Evolutionary conservation across 345 rosid genomes (phyloP).

Genomic region (Draba incana): DNA sequence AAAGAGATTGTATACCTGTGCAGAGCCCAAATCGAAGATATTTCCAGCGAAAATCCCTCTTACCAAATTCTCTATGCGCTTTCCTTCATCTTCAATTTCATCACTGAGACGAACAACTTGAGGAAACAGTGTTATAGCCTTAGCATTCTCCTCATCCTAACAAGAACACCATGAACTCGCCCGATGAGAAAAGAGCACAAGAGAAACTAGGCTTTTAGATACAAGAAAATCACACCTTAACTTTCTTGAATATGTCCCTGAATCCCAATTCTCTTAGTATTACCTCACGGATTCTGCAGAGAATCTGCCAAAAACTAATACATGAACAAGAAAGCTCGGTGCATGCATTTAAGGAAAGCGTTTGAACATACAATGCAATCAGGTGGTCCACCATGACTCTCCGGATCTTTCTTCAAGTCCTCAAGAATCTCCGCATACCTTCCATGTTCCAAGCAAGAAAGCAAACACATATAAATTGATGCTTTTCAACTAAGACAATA

Average conservation of each 20-base stretch:
- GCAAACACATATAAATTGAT: neutral
- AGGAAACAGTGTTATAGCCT: conserved; percentile 84
- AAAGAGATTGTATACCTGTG: conserved; percentile 60
- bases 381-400: conserved; percentile 95
- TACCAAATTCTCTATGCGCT: conserved; percentile 71
- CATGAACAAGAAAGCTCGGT: conserved; percentile 20
- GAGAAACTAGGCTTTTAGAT: neutral
- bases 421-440: conserved; percentile 86
- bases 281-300: conserved; percentile 87
- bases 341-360: neutral
- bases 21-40: conserved; percentile 97
- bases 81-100: conserved; percentile 67
- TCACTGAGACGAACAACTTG: conserved; percentile 76
- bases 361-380: conserved; percentile 72
- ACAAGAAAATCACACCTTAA: conserved; percentile 59
- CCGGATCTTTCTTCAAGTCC: conserved; percentile 94
- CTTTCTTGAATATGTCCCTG: conserved; percentile 94
- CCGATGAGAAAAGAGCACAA: conserved; percentile 14
- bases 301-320: conserved; percentile 56
- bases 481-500: neutral
- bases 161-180: neutral
- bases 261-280: conserved; percentile 93
- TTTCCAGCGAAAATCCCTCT: conserved; percentile 97
- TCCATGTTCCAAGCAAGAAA: neutral
- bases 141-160: conserved; percentile 97